Base-by-base conservation (phyloP, 2,329 filamentous ascomycete species). In the Emericellopsis cladophorae region DNA sequence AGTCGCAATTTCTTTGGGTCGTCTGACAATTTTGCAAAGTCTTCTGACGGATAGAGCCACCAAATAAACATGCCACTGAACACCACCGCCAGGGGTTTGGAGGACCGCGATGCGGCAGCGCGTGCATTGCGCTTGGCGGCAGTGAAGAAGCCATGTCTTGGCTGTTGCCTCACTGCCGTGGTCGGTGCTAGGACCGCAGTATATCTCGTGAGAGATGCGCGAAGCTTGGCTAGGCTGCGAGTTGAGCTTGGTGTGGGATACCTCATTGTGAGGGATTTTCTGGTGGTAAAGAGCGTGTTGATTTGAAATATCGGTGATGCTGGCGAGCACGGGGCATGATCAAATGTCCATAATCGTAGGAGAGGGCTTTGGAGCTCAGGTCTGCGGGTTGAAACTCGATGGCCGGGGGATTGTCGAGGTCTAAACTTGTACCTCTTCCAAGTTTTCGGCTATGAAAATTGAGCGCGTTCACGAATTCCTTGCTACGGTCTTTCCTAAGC, bases 31-130 rank as follows among this genome's bases (percentile, higher is more conserved):
- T 54, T 53, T 35, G 57, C 56, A 49, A 67, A 64, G 36, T 66
- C 63, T 31, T 65, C 60, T 34, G 61, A 57, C 37, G 64, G 64
- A 41, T 67, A 67, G 5, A 67, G 54, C 54, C 54, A 58, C 64
- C 64, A 67, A 36, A 62, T 53, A 39, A 65, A 58, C 26, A 66
- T 49, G 35, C 54, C 53, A 22, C 58, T 53, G 42, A 60, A 48
- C 44, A 63, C 49, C 44, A 54, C 56, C 29, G 36, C 22, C 33
- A 36, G 9, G 16, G 16, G 35, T 24, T 37, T 21, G 35, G 32
- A 35, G n/a, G n/a, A 21, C n/a, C 16, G n/a, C 9, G n/a, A 15
- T 14, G 32, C 32, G 8, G 35, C 21, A n/a, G 35, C 16, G n/a
- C 26, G 26, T 7, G 26, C 26, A 29, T 37, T 37, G 37, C 40